Evolutionary conservation across 2,329 filamentous ascomycete genomes (phyloP), one percentile per base, ranked within the genome.

Genomic region (Huntiella decipiens): DNA sequence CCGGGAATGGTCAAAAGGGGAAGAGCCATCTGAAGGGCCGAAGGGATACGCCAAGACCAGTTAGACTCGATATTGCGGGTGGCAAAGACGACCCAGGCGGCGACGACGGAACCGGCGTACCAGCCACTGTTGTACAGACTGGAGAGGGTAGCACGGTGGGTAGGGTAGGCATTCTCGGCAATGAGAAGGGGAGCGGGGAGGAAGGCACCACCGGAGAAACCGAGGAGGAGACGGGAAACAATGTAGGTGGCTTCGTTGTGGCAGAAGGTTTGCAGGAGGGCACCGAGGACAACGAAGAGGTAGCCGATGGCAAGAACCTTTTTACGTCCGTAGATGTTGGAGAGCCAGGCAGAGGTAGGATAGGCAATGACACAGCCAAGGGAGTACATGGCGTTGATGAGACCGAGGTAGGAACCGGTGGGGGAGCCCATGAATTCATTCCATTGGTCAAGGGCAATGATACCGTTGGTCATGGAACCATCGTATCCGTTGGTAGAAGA

Each of bases 141-240:
- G 1, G 74, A 76, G 52, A 77, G 63, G 16, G 74, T 63, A 36
- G 73, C 74, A 50, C 77, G 67, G 56, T 73, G 75, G 2, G 70
- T 67, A 1, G 77, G 76, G 53, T 79, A 76, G 1, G 73, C 66
- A 47, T 77, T 65, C 56, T 81, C 77, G 38, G 74, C 70, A 12
- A 71, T 70, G 54, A 77, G 79, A n/a, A 73, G 68, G 1, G 76
- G 76, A 49, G 79, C 72, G 2, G 69, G 66, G 37, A 75, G 72
- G 35, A 75, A 75, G 47, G 72, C 70, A 5, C 70, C 70, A 28
- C 38, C 38, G 11, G 43, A 38, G 7, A 46, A 38, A 35, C 47
- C 47, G 15, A 73, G 62, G 17, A 73, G 53, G 54, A 73, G 72
- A 17, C 70, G 62, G 4, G 70, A 68, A 5, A 61, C 70, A 57